Base-by-base conservation (phyloP, 106 monocot species). In the Cymbidium sinense region DNA sequence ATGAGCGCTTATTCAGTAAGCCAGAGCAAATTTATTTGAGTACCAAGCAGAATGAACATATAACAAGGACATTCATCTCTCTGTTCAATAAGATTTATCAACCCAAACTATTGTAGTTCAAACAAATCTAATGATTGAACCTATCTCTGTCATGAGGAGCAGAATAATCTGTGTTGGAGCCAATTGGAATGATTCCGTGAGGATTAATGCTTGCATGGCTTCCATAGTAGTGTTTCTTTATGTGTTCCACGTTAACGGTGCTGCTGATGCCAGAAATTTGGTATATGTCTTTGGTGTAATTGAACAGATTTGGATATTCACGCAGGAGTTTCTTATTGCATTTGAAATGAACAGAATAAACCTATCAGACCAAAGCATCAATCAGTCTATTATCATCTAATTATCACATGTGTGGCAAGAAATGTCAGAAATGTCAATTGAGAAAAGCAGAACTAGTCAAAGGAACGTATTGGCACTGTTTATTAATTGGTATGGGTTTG, bases 281-380 rank as follows among this genome's bases (percentile, higher is more conserved):
- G 82, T 90, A 96, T 43, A 96, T 87, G 77, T 94, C 96, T 79
- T 96, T 96, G 34, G 91, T 91, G 79, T 96, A 94, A 58, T 96
- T 96, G 85, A 96, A 91, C 34, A 94, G 73, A 82, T 96, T 96
- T 34, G 91, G 89, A 75, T 88, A 96, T 70, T 96, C 96, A 12
- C 88, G 86, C 73, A 96, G 21, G n/a, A 91, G 93, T 82, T 84
- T 94, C 70, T 96, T 96, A 86, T 96, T 96, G 87, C 96, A 96
- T 78, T 96, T 94, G 89, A 96, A 96, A 77, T 91, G 85, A 69
- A 96, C 93, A 43, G 85, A 39, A 78, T 96, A 96, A 19, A 96
- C 96, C 96, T 96, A 77, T 41, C 10, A 43, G 34, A 52, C n/a
- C 7, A 30, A 67, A 67, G 67, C 67, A 67, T 67, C 23, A 58